phyloP scores from a whole-genome alignment of 2,329 filamentous ascomycete species.

The Chaetomiaceae sp. region DNA sequence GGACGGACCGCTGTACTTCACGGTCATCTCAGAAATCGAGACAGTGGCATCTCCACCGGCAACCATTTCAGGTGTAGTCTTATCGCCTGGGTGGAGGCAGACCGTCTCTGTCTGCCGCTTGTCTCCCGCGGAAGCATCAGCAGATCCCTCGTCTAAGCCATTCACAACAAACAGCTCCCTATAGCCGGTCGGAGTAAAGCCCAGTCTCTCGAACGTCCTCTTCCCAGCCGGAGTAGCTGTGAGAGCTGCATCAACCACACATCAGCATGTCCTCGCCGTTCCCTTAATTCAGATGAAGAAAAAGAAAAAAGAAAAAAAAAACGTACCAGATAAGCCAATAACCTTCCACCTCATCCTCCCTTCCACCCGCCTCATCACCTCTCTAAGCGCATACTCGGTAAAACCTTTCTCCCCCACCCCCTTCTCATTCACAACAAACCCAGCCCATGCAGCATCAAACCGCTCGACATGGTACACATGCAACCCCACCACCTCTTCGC shows the following conservation, averaged over 20 bases:
- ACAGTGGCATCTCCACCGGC: not conserved
- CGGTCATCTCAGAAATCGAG: constrained; percentile 20
- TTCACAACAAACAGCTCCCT: constrained; percentile 26
- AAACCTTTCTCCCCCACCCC: constrained; percentile 19
- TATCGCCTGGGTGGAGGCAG: constrained; percentile 16
- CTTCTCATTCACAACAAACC: too few species aligned
- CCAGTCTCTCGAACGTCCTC: constrained; percentile 29
- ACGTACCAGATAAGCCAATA: constrained; percentile 30
- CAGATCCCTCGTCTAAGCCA: not conserved
- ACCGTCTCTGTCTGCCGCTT: constrained; percentile 9
- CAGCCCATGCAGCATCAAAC: constrained; percentile 15
- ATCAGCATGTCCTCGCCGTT: not conserved
- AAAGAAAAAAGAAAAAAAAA: not conserved
- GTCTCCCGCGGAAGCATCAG: not conserved
- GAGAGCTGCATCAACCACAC: constrained; percentile 25
- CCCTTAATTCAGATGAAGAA: not conserved
- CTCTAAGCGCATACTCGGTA: constrained; percentile 24
- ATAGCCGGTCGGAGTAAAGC: constrained; percentile 31
- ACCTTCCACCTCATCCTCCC: constrained; percentile 24
- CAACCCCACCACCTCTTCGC: constrained; percentile 28
- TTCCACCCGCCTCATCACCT: constrained; percentile 18
- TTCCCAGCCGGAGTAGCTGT: constrained; percentile 30
- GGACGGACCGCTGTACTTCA: not conserved
- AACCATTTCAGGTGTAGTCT: not conserved
- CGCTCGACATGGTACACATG: constrained; percentile 37